Evolutionary conservation across 1,284 basidiomycete genomes (phyloP).

Genomic region (Thelephora terrestris): DNA sequence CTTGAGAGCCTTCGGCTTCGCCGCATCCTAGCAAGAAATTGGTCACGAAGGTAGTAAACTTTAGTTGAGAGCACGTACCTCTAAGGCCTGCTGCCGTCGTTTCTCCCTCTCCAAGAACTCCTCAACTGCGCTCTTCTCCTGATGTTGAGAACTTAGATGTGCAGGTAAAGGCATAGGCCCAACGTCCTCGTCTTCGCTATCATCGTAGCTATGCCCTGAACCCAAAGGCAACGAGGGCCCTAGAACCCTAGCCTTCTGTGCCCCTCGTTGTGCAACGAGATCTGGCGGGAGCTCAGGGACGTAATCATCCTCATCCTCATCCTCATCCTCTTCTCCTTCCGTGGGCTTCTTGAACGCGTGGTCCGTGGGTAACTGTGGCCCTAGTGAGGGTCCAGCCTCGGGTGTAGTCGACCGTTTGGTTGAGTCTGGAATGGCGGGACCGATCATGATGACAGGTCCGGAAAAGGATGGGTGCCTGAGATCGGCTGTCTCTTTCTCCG

Average conservation of each 20-base stretch:
- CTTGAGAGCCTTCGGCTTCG: conserved; percentile 62
- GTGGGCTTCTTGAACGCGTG: not conserved
- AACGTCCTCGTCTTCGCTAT: conserved; percentile 59
- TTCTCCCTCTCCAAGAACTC: conserved; percentile 81
- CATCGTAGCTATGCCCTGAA: conserved; percentile 17
- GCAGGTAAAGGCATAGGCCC: conserved; percentile 65
- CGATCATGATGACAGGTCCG: conserved; percentile 20
- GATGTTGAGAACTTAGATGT: conserved; percentile 19
- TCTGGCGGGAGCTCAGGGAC: conserved; percentile 58
- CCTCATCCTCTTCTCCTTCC: conserved; percentile 23
- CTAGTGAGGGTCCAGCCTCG: conserved; percentile 7
- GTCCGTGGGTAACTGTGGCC: conserved; percentile 17
- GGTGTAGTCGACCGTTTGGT: conserved; percentile 1
- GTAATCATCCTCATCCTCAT: conserved; percentile 53
- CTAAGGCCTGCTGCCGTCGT: conserved; percentile 50
- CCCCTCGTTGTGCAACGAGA: conserved; percentile 28
- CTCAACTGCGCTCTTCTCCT: conserved; percentile 49
- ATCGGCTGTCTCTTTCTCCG: too few species aligned
- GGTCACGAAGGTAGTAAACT: not conserved
- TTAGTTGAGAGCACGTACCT: conserved; percentile 30
- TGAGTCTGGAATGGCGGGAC: conserved; percentile 2
- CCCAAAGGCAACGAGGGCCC: conserved; percentile 30
- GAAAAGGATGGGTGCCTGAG: too few species aligned
- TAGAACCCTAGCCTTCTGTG: conserved; percentile 18
- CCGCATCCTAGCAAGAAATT: conserved; percentile 40